Conservation (phyloP, 176 grass and related monocot species). For the Oropetium thomaeum region DNA sequence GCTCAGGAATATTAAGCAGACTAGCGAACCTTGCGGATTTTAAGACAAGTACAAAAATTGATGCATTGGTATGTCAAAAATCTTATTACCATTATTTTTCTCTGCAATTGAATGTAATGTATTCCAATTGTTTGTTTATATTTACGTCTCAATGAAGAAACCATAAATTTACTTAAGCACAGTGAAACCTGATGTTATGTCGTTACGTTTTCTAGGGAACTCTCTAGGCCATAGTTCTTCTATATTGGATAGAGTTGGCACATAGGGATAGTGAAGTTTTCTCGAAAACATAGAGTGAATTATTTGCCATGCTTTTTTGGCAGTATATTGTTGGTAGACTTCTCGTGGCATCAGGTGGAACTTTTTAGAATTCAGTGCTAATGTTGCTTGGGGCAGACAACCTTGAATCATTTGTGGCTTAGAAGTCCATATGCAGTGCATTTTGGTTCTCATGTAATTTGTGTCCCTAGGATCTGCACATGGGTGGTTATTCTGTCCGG, state of each 20-base stretch:
- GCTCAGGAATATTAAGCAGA: conserved; percentile 76
- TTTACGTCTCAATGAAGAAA: neutral
- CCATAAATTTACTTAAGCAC: neutral
- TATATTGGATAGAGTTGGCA: neutral
- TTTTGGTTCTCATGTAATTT: neutral
- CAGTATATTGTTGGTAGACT: neutral
- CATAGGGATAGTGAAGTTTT: neutral
- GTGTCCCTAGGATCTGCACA: neutral
- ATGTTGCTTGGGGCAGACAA: neutral
- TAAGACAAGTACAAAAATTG: conserved; percentile 92
- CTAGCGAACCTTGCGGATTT: conserved; percentile 61
- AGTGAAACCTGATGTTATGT: neutral
- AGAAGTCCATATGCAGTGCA: neutral
- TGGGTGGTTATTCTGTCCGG: neutral
- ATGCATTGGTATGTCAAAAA: conserved; percentile 73
- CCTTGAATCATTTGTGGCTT: neutral
- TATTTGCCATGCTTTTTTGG: neutral
- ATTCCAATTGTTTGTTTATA: conserved; percentile 17
- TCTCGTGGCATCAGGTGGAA: neutral
- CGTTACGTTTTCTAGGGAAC: neutral
- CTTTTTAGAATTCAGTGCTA: conserved; percentile 2
- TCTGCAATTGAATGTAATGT: neutral
- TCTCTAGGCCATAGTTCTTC: neutral
- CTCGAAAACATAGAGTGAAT: too few relatives aligned
- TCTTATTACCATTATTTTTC: neutral